A percentile compares a stretch with the other conserved stretches of the same genome.
These are phyloP conservation scores for Rosellinia necatrix DNA, from an alignment of 2,329 filamentous ascomycete species.

Conservation along the genomic window DNA sequence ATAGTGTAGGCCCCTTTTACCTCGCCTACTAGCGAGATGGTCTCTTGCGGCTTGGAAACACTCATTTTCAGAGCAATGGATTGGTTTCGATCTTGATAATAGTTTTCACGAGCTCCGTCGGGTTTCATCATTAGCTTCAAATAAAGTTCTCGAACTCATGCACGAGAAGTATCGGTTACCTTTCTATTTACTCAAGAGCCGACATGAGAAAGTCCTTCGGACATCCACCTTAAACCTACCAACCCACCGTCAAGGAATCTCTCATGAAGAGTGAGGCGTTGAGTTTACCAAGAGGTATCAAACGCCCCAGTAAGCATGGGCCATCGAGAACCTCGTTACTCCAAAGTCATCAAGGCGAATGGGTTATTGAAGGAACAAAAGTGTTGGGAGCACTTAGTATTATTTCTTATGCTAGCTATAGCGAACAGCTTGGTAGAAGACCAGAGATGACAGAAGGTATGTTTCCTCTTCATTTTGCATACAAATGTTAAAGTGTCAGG, in stretches of 20 bases:
- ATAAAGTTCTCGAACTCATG: slow-evolving; percentile 41
- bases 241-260: slow-evolving; percentile 36
- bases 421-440: too few relatives aligned
- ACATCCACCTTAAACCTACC: slow-evolving; percentile 43
- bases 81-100: slow-evolving; percentile 55
- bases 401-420: too few relatives aligned
- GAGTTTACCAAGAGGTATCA: slow-evolving; percentile 42
- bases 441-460: too few relatives aligned
- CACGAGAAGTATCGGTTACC: slow-evolving; percentile 24
- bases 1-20: background rate
- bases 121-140: slow-evolving; percentile 45
- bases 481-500: too few relatives aligned
- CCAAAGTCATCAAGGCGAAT: too few relatives aligned
- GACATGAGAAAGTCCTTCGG: slow-evolving; percentile 43
- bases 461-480: too few relatives aligned
- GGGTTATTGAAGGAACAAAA: too few relatives aligned
- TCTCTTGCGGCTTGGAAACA: slow-evolving; percentile 9
- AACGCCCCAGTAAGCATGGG: slow-evolving; percentile 41
- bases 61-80: slow-evolving; percentile 44
- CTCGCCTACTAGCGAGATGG: background rate
- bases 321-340: too few relatives aligned
- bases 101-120: slow-evolving; percentile 52
- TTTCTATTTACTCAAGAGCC: slow-evolving; percentile 24
- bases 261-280: slow-evolving; percentile 46
- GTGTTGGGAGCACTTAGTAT: too few relatives aligned